Conservation (phyloP, 768 basidiomycete species). For the Lentinula lateritia region DNA sequence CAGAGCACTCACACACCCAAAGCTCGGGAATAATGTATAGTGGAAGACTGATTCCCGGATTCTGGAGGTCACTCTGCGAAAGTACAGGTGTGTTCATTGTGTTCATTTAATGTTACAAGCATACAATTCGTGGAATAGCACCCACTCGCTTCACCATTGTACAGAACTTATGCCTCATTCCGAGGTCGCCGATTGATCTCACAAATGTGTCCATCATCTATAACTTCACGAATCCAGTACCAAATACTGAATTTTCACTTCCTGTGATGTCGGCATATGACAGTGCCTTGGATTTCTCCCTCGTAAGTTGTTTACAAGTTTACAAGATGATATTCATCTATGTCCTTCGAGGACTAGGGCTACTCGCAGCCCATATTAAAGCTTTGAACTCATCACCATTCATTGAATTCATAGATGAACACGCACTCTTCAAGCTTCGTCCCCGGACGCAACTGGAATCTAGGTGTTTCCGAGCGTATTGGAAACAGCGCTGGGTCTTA, state of each 20-base stretch:
- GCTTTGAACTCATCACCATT: background rate
- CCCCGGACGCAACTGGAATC: background rate
- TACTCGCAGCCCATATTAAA: too few species aligned
- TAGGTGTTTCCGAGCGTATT: background rate
- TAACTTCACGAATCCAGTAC: conserved; percentile 4
- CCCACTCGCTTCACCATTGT: conserved; percentile 45
- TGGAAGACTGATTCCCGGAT: conserved; percentile 42
- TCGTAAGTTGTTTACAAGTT: background rate
- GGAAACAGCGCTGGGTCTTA: background rate
- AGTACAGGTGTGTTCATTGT: conserved; percentile 29
- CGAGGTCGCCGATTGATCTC: background rate
- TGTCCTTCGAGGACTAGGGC: too few species aligned
- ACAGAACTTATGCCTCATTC: conserved; percentile 33
- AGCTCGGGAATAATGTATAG: conserved; percentile 32
- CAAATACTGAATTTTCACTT: background rate
- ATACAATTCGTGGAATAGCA: conserved; percentile 27
- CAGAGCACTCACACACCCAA: conserved; percentile 18
- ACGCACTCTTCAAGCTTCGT: background rate
- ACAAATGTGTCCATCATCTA: conserved; percentile 6
- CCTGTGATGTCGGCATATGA: background rate
- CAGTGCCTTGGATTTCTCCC: background rate
- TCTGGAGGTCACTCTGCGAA: conserved; percentile 44
- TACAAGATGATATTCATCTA: too few species aligned
- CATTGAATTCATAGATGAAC: background rate
- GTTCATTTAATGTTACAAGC: background rate